A percentile compares a stretch with the other conserved stretches of the same genome.
These are phyloP conservation scores for Boletus subcaerulescens DNA, from an alignment of 768 basidiomycete species.

Conservation along the genomic window DNA sequence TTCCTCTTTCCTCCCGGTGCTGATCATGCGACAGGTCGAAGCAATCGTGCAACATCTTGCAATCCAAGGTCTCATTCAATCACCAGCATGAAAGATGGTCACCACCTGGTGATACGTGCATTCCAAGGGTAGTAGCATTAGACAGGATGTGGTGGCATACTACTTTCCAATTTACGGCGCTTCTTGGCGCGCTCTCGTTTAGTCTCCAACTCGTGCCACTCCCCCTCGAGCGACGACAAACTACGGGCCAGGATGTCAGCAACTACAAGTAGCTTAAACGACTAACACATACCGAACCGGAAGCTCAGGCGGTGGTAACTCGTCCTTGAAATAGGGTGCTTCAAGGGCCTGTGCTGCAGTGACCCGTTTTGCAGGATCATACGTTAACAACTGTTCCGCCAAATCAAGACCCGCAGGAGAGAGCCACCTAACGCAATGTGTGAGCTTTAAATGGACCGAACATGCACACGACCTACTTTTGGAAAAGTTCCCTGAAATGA, in stretches of 20 bases:
- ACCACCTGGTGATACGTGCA: slow-evolving; percentile 9
- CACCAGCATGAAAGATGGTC: slow-evolving; percentile 18
- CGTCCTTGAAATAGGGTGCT: slow-evolving; percentile 79
- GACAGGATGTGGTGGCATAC: slow-evolving; percentile 36
- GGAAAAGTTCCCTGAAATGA: slow-evolving; percentile 80
- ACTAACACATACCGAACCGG: slow-evolving; percentile 68
- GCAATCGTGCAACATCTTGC: slow-evolving; percentile 81
- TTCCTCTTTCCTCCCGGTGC: neutral
- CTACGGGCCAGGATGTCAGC: slow-evolving; percentile 38
- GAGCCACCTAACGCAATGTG: slow-evolving; percentile 59
- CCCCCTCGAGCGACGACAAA: slow-evolving; percentile 78
- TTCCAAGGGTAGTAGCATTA: slow-evolving; percentile 23
- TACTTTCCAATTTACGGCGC: slow-evolving; percentile 61
- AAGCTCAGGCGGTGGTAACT: slow-evolving; percentile 68
- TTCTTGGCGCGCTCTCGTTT: slow-evolving; percentile 88
- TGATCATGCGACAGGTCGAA: slow-evolving; percentile 56
- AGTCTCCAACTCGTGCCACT: slow-evolving; percentile 97
- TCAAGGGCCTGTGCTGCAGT: slow-evolving; percentile 79
- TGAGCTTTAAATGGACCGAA: neutral
- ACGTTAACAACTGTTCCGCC: slow-evolving; percentile 76
- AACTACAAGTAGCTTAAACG: neutral
- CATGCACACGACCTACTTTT: slow-evolving; percentile 55
- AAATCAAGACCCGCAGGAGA: slow-evolving; percentile 85
- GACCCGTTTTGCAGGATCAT: slow-evolving; percentile 74
- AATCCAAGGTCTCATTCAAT: slow-evolving; percentile 62